Conservation (phyloP, 2,329 filamentous ascomycete species). For the Dothistroma septosporum region DNA sequence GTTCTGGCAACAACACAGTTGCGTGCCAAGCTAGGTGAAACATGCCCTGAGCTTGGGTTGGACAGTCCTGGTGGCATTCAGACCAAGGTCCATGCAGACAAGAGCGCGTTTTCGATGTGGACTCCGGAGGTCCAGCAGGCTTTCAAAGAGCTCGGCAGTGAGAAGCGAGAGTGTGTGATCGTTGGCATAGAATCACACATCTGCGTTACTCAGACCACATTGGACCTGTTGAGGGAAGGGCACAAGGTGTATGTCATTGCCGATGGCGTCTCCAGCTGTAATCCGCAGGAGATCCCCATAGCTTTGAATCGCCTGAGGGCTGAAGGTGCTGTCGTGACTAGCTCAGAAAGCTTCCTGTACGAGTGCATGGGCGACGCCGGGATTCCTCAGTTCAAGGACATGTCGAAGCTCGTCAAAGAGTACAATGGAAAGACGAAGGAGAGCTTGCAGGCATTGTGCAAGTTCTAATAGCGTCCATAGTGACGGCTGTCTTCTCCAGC, state of each 20-base stretch:
- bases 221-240: constrained; percentile 71
- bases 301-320: constrained; percentile 71
- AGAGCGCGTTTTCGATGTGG: constrained; percentile 87
- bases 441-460: constrained; percentile 62
- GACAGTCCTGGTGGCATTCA: constrained; percentile 48
- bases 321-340: constrained; percentile 75
- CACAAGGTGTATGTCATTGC: constrained; percentile 83
- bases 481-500: not conserved
- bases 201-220: constrained; percentile 85
- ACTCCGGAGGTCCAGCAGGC: constrained; percentile 60
- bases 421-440: constrained; percentile 65
- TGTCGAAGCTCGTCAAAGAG: constrained; percentile 77
- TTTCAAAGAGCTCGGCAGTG: constrained; percentile 38
- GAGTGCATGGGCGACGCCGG: constrained; percentile 81
- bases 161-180: constrained; percentile 62
- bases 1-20: constrained; percentile 85
- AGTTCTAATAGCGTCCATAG: constrained; percentile 42
- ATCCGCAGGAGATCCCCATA: constrained; percentile 72
- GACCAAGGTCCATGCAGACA: constrained; percentile 65
- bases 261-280: constrained; percentile 85
- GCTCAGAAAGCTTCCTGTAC: constrained; percentile 85
- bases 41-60: constrained; percentile 65
- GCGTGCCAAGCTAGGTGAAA: constrained; percentile 70
- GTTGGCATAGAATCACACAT: constrained; percentile 93
- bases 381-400: constrained; percentile 56